phyloP scores from a whole-genome alignment of 805 yeast species.

The Brettanomyces bruxellensis region DNA sequence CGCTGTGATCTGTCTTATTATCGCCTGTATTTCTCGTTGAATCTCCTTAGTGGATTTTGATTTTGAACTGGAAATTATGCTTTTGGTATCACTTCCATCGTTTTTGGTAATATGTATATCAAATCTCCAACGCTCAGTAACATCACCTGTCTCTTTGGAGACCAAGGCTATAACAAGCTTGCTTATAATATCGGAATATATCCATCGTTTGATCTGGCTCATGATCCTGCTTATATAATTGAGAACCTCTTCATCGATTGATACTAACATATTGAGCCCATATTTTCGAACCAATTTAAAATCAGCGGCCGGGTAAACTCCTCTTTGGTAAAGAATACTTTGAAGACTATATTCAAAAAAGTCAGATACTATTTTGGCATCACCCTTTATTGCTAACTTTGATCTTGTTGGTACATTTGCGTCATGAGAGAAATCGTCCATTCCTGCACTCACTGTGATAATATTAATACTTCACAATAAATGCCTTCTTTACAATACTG shows the following conservation, averaged over 20 bases:
- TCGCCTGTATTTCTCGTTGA: conserved; percentile 72
- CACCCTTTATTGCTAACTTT: conserved; percentile 62
- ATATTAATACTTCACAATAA: too few species aligned
- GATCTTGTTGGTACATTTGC: conserved; percentile 28
- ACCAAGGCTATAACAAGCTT: conserved; percentile 67
- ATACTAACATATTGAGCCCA: conserved; percentile 64
- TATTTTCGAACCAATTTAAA: conserved; percentile 71
- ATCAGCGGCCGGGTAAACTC: conserved; percentile 82
- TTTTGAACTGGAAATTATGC: conserved; percentile 4
- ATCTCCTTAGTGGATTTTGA: conserved; percentile 33
- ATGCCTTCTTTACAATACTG: too few species aligned
- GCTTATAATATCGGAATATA: conserved; percentile 57
- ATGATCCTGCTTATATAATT: conserved; percentile 59
- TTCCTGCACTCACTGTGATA: too few species aligned
- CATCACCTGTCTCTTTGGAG: conserved; percentile 55
- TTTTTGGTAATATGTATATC: conserved; percentile 36
- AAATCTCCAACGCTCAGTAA: conserved; percentile 84
- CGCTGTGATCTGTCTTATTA: conserved; percentile 82
- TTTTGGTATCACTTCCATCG: conserved; percentile 7
- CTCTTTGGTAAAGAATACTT: conserved; percentile 78
- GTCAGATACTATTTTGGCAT: conserved; percentile 71
- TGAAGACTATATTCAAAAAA: conserved; percentile 78
- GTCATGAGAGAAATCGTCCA: too few species aligned
- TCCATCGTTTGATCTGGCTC: conserved; percentile 66
- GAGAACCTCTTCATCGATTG: conserved; percentile 69